These are phyloP conservation scores for Macrolepiota albuminosa DNA, from an alignment of 768 basidiomycete genomes.

Conservation along the genomic window DNA sequence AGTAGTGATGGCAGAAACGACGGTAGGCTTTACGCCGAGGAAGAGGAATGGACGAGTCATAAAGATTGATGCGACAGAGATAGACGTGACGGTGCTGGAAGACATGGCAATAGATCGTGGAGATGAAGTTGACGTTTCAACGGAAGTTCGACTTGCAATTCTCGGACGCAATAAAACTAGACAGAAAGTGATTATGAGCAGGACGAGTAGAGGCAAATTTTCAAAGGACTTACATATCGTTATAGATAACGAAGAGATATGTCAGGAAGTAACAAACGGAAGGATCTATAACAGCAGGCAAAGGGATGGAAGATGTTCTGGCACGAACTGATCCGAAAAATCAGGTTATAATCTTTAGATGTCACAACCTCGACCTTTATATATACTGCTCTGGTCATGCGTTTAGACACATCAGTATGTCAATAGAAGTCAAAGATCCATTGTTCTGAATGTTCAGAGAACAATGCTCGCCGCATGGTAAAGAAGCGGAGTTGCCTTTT, in stretches of 20 bases:
- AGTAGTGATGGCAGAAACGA: slow-evolving; percentile 21
- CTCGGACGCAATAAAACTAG: not conserved
- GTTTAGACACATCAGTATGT: not conserved
- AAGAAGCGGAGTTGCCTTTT: not conserved
- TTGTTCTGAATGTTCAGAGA: not conserved
- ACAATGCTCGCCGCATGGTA: not conserved
- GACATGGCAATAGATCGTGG: slow-evolving; percentile 12
- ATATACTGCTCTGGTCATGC: not conserved
- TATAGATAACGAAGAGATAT: not conserved
- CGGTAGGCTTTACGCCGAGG: slow-evolving; percentile 16
- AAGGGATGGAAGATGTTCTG: not conserved
- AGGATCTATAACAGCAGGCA: not conserved
- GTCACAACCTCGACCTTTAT: not conserved
- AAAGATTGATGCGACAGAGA: slow-evolving; percentile 30
- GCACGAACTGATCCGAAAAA: not conserved
- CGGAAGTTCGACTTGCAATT: slow-evolving; percentile 13
- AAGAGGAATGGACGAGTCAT: slow-evolving; percentile 31
- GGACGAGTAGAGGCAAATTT: not conserved
- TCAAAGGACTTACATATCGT: not conserved
- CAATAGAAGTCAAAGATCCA: slow-evolving; percentile 3
- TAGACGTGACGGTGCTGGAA: slow-evolving; percentile 17
- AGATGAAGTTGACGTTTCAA: not conserved
- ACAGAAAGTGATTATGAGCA: not conserved
- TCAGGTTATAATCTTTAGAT: not conserved
- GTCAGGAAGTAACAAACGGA: not conserved